Evolutionary conservation across 2,329 filamentous ascomycete species (phyloP).

Genomic region (Akanthomyces uredinophilus): DNA sequence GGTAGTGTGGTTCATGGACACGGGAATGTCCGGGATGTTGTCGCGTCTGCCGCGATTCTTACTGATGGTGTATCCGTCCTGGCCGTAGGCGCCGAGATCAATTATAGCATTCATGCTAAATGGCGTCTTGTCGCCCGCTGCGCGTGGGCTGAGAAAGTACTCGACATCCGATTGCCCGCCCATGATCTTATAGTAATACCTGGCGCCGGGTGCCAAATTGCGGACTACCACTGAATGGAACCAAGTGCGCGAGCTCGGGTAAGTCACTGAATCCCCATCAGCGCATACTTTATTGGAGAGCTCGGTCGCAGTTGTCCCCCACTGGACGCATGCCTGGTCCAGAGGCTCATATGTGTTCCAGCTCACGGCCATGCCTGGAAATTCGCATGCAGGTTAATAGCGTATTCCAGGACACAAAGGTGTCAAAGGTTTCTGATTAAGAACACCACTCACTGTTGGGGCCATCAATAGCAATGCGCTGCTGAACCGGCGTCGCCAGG

Average conservation of each 20-base stretch:
- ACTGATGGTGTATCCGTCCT: conserved; percentile 27
- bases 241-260: conserved; percentile 48
- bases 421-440: neutral
- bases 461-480: conserved; percentile 48
- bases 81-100: conserved; percentile 45
- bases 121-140: conserved; percentile 48
- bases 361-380: conserved; percentile 43
- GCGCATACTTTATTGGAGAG: conserved; percentile 41
- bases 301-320: conserved; percentile 38
- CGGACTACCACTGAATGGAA: conserved; percentile 44
- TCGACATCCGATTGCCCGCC: conserved; percentile 50
- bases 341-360: conserved; percentile 52
- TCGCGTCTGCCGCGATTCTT: conserved; percentile 41
- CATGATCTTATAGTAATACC: conserved; percentile 55
- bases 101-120: conserved; percentile 48
- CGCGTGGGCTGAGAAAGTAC: conserved; percentile 37
- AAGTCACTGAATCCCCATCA: conserved; percentile 39
- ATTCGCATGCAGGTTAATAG: neutral
- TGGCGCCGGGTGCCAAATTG: conserved; percentile 44
- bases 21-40: conserved; percentile 43
- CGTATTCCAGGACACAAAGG: neutral
- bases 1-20: conserved; percentile 52
- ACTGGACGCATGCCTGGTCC: conserved; percentile 43
- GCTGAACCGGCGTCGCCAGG: conserved; percentile 48
- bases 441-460: conserved; percentile 35